These are phyloP conservation scores for Agarophyton chilense DNA, from an alignment of 23 red algal species.

Conservation along the genomic window DNA sequence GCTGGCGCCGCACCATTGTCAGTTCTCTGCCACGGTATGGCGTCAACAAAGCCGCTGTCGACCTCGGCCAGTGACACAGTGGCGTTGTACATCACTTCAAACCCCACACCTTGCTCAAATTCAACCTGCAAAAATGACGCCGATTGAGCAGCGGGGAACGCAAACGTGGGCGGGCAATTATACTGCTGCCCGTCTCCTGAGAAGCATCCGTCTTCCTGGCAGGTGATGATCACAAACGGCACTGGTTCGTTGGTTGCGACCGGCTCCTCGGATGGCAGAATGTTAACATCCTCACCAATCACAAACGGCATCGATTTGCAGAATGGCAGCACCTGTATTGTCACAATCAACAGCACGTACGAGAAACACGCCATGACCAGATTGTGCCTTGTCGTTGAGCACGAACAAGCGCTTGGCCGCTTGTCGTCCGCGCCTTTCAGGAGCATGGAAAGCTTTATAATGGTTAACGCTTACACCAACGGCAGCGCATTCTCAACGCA, in stretches of 20 bases:
- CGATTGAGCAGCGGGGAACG: neutral
- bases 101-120: neutral
- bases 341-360: too few relatives aligned
- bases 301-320: too few relatives aligned
- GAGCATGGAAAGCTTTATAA: too few relatives aligned
- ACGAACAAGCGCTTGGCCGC: too few relatives aligned
- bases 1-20: neutral
- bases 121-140: neutral
- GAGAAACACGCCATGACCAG: too few relatives aligned
- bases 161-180: neutral
- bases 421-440: too few relatives aligned
- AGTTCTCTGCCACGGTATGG: neutral
- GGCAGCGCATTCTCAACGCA: too few relatives aligned
- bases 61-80: neutral
- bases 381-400: too few relatives aligned
- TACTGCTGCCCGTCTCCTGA: neutral
- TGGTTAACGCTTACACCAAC: too few relatives aligned
- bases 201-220: neutral
- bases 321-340: too few relatives aligned
- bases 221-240: neutral
- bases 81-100: neutral
- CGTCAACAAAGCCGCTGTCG: neutral
- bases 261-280: neutral
- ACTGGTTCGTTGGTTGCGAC: neutral
- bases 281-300: too few relatives aligned